phyloP scores from a whole-genome alignment of 2,329 filamentous ascomycete species.

The Colletotrichum lindemuthianum region DNA sequence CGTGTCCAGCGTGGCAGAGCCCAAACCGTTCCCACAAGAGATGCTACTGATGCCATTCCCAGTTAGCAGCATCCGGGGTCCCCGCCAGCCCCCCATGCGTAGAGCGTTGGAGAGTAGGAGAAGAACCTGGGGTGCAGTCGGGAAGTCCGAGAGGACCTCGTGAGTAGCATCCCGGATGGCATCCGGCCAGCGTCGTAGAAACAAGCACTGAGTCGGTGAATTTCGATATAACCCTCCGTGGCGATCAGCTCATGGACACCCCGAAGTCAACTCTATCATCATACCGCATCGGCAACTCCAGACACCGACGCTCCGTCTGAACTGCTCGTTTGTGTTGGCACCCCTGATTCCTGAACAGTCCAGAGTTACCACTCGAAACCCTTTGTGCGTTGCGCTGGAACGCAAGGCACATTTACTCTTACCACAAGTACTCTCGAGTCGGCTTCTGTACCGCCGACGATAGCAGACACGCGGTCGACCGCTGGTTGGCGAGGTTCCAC shows the following conservation, averaged over 20 bases:
- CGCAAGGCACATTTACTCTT: slow-evolving; percentile 6
- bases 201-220: slow-evolving; percentile 17
- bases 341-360: neutral
- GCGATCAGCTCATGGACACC: slow-evolving; percentile 1
- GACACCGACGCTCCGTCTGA: slow-evolving; percentile 23
- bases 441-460: slow-evolving; percentile 23
- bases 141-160: slow-evolving; percentile 14
- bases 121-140: slow-evolving; percentile 32
- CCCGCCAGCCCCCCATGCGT: slow-evolving; percentile 8
- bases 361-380: neutral
- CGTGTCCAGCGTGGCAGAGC: slow-evolving; percentile 14
- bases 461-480: slow-evolving; percentile 1
- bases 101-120: slow-evolving; percentile 3
- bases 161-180: slow-evolving; percentile 9
- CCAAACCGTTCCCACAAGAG: neutral
- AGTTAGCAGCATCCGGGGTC: slow-evolving; percentile 28
- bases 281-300: slow-evolving; percentile 18
- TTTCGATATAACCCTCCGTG: slow-evolving; percentile 29
- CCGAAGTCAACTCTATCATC: slow-evolving; percentile 1
- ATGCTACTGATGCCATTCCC: slow-evolving; percentile 4
- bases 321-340: neutral
- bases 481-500: neutral
- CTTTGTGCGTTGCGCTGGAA: slow-evolving; percentile 26
- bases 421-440: neutral
- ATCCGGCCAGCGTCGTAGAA: slow-evolving; percentile 12